phyloP scores from a whole-genome alignment of 2,329 filamentous ascomycete species.

The Diplodia mutila region DNA sequence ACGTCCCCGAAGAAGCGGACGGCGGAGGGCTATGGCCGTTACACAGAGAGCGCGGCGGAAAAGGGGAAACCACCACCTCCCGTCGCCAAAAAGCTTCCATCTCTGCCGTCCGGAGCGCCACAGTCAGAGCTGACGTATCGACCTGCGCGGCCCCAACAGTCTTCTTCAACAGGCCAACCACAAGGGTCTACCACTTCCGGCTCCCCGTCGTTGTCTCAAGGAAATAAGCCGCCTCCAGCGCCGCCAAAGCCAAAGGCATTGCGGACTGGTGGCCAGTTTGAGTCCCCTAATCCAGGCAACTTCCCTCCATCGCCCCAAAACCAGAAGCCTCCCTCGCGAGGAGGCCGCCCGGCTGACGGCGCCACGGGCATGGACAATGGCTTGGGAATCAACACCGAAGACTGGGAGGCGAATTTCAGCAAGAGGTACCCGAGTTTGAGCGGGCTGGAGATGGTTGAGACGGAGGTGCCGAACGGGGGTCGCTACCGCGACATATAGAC shows the following conservation, averaged over 20 bases:
- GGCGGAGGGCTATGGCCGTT: slow-evolving; percentile 88
- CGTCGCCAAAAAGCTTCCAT: slow-evolving; percentile 8
- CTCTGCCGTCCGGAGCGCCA: slow-evolving; percentile 8
- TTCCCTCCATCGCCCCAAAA: background rate
- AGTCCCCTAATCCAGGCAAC: slow-evolving; percentile 32
- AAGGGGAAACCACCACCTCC: slow-evolving; percentile 17
- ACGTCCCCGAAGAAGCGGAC: slow-evolving; percentile 65
- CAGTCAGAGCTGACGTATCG: slow-evolving; percentile 23
- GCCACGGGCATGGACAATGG: background rate
- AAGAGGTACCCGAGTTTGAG: slow-evolving; percentile 85
- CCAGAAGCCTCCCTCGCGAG: slow-evolving; percentile 15
- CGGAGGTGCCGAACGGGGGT: slow-evolving; percentile 49
- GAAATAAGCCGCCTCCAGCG: slow-evolving; percentile 50
- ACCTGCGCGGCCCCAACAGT: slow-evolving; percentile 30
- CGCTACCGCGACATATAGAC: background rate
- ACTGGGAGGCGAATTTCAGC: slow-evolving; percentile 72
- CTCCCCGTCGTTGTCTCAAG: slow-evolving; percentile 37
- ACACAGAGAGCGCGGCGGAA: slow-evolving; percentile 59
- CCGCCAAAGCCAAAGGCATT: slow-evolving; percentile 66
- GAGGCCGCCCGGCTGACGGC: background rate
- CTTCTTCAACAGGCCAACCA: background rate
- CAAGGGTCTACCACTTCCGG: slow-evolving; percentile 30
- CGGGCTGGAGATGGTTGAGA: slow-evolving; percentile 86
- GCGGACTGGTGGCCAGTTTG: slow-evolving; percentile 49
- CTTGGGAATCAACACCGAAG: slow-evolving; percentile 56